These are phyloP conservation scores for Rhizophagus clarus DNA, from an alignment of 192 early-diverging fungal species.

Conservation along the genomic window DNA sequence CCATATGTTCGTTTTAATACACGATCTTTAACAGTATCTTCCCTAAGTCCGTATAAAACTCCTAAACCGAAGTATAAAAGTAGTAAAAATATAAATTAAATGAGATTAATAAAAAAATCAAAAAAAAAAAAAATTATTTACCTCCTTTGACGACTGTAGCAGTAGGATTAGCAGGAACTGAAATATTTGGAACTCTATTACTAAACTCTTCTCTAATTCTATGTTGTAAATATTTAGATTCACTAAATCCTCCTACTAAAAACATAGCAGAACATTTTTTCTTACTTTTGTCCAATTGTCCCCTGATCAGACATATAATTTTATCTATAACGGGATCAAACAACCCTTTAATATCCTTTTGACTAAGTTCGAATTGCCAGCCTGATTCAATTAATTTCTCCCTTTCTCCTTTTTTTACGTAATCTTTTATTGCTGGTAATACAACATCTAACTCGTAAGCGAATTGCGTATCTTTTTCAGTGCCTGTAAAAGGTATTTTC, in stretches of 20 bases:
- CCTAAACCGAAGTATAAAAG: too few species aligned
- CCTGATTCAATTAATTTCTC: neutral
- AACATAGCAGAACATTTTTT: conserved; percentile 43
- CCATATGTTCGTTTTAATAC: too few species aligned
- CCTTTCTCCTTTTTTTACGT: neutral
- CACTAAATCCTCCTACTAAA: conserved; percentile 44
- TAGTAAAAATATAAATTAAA: too few species aligned
- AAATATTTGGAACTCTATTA: conserved; percentile 47
- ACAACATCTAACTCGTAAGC: neutral
- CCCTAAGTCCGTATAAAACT: too few species aligned
- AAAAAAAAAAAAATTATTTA: too few species aligned
- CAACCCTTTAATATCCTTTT: neutral
- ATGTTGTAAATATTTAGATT: conserved; percentile 45
- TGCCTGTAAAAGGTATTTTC: neutral
- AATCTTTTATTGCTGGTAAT: conserved; percentile 1
- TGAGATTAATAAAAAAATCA: too few species aligned
- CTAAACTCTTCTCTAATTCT: conserved; percentile 52
- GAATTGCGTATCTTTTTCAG: neutral
- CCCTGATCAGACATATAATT: conserved; percentile 34
- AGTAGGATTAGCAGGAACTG: conserved; percentile 39
- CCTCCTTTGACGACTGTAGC: conserved; percentile 53
- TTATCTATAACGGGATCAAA: conserved; percentile 17
- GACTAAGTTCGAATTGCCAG: neutral
- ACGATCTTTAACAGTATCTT: too few species aligned
- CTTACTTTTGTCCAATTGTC: conserved; percentile 30